Conservation (phyloP, 148 eudicot species). For the Chenopodium quinoa region DNA sequence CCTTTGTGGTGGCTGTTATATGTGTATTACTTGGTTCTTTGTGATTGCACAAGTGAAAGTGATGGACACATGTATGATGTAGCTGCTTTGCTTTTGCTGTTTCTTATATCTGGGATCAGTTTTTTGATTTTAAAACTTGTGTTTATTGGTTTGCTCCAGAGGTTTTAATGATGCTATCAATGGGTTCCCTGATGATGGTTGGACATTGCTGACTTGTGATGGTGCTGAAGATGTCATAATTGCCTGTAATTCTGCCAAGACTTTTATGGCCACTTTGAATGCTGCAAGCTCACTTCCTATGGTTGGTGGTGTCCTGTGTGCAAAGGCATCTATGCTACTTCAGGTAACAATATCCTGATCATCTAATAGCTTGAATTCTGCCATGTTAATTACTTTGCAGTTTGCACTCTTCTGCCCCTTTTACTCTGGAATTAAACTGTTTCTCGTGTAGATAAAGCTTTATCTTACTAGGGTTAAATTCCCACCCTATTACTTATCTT, state of each 20-base stretch:
- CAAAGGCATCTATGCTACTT: slow-evolving; percentile 94
- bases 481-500: background rate
- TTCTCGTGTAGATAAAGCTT: background rate
- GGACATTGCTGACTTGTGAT: slow-evolving; percentile 76
- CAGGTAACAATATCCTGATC: slow-evolving; percentile 39
- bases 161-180: slow-evolving; percentile 93
- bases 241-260: slow-evolving; percentile 66
- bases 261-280: slow-evolving; percentile 39
- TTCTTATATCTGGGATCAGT: background rate
- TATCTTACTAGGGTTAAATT: background rate
- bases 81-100: slow-evolving; percentile 3
- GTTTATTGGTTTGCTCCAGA: slow-evolving; percentile 36
- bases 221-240: slow-evolving; percentile 80
- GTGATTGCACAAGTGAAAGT: background rate
- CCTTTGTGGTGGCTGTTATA: background rate
- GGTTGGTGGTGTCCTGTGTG: slow-evolving; percentile 85
- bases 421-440: background rate
- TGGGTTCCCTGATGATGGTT: slow-evolving; percentile 91
- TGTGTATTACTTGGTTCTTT: background rate
- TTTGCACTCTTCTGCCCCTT: background rate
- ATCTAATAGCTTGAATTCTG: background rate
- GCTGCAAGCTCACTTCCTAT: slow-evolving; percentile 43
- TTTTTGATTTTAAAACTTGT: background rate
- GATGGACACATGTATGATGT: background rate
- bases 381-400: background rate